Conservation (phyloP, 495 filamentous ascomycete genomes). For the Neurospora sp. region DNA sequence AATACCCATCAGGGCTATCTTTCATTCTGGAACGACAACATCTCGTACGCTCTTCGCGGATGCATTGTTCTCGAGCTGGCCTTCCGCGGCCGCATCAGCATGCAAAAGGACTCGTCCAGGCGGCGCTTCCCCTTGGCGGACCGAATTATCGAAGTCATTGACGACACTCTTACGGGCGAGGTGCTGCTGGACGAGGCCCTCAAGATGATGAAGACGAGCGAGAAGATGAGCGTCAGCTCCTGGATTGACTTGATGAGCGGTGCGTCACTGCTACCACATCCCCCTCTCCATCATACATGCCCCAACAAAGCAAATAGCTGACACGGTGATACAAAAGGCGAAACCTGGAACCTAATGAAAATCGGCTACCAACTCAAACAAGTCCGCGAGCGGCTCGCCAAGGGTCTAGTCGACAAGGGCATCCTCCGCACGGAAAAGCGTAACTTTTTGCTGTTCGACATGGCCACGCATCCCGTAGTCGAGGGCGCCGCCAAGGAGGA, state of each 20-base stretch:
- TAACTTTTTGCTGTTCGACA: conserved; percentile 98
- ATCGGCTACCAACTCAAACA: conserved; percentile 99
- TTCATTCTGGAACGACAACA: conserved; percentile 99
- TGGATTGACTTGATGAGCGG: conserved; percentile 99
- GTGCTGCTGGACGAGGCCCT: conserved; percentile 95
- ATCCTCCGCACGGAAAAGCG: conserved; percentile 97
- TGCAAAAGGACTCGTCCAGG: conserved; percentile 93
- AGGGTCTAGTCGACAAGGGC: conserved; percentile 97
- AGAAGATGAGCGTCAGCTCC: conserved; percentile 98
- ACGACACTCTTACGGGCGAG: conserved; percentile 94
- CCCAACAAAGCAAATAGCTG: neutral
- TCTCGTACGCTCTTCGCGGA: conserved; percentile 91
- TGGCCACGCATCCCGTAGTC: conserved; percentile 98
- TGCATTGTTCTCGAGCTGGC: conserved; percentile 97
- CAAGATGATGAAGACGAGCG: conserved; percentile 99
- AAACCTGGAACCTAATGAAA: conserved; percentile 99
- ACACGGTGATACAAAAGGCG: conserved; percentile 46
- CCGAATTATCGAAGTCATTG: conserved; percentile 88
- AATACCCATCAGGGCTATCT: conserved; percentile 65
- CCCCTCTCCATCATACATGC: too few relatives aligned
- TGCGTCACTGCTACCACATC: conserved; percentile 31
- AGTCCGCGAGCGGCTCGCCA: conserved; percentile 92
- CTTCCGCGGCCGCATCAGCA: conserved; percentile 90
- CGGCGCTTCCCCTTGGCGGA: conserved; percentile 88
- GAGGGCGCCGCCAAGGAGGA: conserved; percentile 97